Evolutionary conservation across 2,329 filamentous ascomycete species (phyloP), one percentile per base, ranked within the genome.

Genomic region (Aspergillus aculeatinus): DNA sequence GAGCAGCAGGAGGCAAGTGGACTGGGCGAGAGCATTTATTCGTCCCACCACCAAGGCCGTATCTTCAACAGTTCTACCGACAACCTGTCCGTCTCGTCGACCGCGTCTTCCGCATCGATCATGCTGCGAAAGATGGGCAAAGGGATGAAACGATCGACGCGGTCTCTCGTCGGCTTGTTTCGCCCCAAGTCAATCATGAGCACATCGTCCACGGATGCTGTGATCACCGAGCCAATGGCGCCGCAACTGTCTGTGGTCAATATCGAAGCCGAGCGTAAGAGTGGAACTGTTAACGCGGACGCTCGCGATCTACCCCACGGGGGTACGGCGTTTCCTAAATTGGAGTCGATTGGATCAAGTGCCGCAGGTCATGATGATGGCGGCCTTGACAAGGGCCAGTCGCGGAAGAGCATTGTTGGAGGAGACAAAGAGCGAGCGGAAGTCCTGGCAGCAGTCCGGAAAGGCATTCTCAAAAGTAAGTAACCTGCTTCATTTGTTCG

Each of bases 221-320:
- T 87, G 2, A 82, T 85, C 19, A 77, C 74, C 1, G 85, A 91
- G 70, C 87, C 85, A 5, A 91, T 89, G 70, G 85, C 90, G 62
- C 90, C 91, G n/a, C 85, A 92, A 63, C 90, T 99, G 1, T 96
- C 95, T 0, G 96, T 96, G 87, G 89, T 99, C 55, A 98, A 91
- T 9, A 92, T 95, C 4, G 95, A 99, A 77, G 95, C 94, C 1
- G 94, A 98, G 77, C 85, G 92, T 55, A 91, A 96, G 67, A 88
- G 82, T 63, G 88, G 95, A 60, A 92, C 95, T 67, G 88, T 92
- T 50, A 92, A 89, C 60, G 81, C 72, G 5, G 74, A 78, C 63
- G 86, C 88, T 1, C 83, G 87, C 63, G 85, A 89, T 3, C 86
- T 90, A 58, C 80, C 80, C 53, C 87, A 86, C 49, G 89, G 89